A percentile compares a stretch with the other conserved stretches of the same genome.
Evolutionary conservation across 768 basidiomycete genomes (phyloP).

Genomic region (Lenzites betulinus): DNA sequence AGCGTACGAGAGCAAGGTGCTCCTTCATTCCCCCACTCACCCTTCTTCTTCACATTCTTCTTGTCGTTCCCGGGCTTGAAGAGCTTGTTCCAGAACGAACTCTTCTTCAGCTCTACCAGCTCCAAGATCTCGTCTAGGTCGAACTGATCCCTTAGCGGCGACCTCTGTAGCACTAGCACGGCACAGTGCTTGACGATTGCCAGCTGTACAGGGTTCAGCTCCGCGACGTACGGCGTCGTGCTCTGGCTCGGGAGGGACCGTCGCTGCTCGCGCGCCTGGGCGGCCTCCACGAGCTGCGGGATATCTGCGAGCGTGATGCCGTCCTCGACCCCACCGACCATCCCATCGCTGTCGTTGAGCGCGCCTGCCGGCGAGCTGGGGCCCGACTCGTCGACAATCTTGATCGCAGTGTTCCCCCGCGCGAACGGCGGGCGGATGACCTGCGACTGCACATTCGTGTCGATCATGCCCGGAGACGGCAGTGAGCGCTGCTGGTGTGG

Average conservation of each 20-base stretch:
- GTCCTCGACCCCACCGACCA: conserved; percentile 75
- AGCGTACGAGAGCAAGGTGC: neutral
- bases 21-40: conserved; percentile 41
- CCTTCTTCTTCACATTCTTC: conserved; percentile 90
- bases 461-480: conserved; percentile 37
- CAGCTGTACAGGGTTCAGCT: conserved; percentile 81
- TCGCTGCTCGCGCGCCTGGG: conserved; percentile 86
- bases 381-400: conserved; percentile 82
- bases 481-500: conserved; percentile 32
- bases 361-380: conserved; percentile 69
- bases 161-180: conserved; percentile 75
- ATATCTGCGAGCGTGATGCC: conserved; percentile 94
- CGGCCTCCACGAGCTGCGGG: conserved; percentile 88
- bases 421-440: conserved; percentile 68
- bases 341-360: conserved; percentile 38
- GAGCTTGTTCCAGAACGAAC: conserved; percentile 92
- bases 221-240: conserved; percentile 81
- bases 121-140: conserved; percentile 94
- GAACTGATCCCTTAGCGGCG: conserved; percentile 76
- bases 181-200: conserved; percentile 93
- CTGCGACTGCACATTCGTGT: conserved; percentile 42
- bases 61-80: conserved; percentile 85
- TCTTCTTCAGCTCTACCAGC: conserved; percentile 90
- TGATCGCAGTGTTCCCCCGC: conserved; percentile 82
- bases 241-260: conserved; percentile 79